Evolutionary conservation across 1,284 basidiomycete species (phyloP).

Genomic region (Cutaneotrichosporon mucoides): DNA sequence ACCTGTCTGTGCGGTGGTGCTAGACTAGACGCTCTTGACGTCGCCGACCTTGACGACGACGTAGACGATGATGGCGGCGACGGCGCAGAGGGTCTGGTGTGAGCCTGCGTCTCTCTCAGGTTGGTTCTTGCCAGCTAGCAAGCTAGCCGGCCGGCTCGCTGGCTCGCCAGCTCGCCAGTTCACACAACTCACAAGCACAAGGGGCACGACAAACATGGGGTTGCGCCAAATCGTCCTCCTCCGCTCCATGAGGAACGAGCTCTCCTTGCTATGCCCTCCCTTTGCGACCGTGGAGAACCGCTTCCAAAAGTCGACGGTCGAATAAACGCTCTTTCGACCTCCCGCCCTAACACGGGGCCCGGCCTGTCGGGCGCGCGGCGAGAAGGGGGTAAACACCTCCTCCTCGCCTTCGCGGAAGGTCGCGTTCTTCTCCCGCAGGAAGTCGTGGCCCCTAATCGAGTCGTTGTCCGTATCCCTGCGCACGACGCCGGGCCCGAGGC

Average conservation of each 20-base stretch:
- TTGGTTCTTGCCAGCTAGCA: too few relatives aligned
- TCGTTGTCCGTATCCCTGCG: constrained; percentile 13
- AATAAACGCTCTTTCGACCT: constrained; percentile 15
- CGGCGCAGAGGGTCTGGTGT: constrained; percentile 11
- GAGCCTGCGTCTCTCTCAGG: too few relatives aligned
- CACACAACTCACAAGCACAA: constrained; percentile 8
- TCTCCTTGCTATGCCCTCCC: constrained; percentile 11
- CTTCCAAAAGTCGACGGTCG: constrained; percentile 44
- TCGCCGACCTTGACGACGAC: constrained; percentile 6
- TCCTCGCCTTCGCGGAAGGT: constrained; percentile 42
- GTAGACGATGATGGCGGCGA: constrained; percentile 9
- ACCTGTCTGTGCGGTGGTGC: not conserved
- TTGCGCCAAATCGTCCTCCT: constrained; percentile 14
- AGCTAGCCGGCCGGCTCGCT: too few relatives aligned
- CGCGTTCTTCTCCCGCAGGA: constrained; percentile 39
- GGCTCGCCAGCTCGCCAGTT: too few relatives aligned
- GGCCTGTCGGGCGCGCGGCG: constrained; percentile 19
- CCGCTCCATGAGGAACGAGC: constrained; percentile 7
- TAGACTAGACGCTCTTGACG: not conserved
- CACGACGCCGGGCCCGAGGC: too few relatives aligned
- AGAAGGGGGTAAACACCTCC: constrained; percentile 37
- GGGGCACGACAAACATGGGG: constrained; percentile 17
- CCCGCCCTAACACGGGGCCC: constrained; percentile 12
- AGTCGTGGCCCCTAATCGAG: constrained; percentile 33
- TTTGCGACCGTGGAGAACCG: constrained; percentile 29